These are phyloP conservation scores for Colletotrichum zoysiae DNA, from an alignment of 2,329 filamentous ascomycete genomes.

Conservation along the genomic window DNA sequence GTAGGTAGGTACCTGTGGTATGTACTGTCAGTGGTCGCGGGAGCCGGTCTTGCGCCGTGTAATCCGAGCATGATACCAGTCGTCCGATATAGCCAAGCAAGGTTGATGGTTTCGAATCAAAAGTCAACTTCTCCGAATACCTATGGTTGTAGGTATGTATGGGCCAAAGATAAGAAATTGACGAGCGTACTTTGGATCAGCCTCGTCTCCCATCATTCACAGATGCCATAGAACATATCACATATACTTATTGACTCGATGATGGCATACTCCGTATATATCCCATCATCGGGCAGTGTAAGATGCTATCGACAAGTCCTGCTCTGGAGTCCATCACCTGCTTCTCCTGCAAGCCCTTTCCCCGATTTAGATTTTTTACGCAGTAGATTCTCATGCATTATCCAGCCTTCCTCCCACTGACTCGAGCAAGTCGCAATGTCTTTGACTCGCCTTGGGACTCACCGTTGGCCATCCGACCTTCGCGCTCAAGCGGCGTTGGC, in stretches of 20 bases:
- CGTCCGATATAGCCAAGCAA: too few relatives aligned
- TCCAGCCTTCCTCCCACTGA: neutral
- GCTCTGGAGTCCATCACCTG: neutral
- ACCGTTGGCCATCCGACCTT: constrained; percentile 5
- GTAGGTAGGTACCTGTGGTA: too few relatives aligned
- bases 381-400: neutral
- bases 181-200: neutral
- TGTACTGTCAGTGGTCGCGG: too few relatives aligned
- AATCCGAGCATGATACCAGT: too few relatives aligned
- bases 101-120: neutral
- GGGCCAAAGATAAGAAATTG: neutral
- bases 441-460: neutral
- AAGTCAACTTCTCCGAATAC: neutral
- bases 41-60: too few relatives aligned
- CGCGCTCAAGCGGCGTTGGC: too few relatives aligned
- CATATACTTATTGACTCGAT: too few relatives aligned
- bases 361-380: neutral
- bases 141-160: too few relatives aligned
- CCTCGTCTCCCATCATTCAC: neutral
- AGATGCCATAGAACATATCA: too few relatives aligned
- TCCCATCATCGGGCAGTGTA: neutral
- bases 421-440: neutral
- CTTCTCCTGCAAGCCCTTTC: neutral
- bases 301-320: neutral
- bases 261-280: too few relatives aligned